These are phyloP conservation scores for Diaporthe longicolla DNA, from an alignment of 2,329 filamentous ascomycete species.

Conservation along the genomic window DNA sequence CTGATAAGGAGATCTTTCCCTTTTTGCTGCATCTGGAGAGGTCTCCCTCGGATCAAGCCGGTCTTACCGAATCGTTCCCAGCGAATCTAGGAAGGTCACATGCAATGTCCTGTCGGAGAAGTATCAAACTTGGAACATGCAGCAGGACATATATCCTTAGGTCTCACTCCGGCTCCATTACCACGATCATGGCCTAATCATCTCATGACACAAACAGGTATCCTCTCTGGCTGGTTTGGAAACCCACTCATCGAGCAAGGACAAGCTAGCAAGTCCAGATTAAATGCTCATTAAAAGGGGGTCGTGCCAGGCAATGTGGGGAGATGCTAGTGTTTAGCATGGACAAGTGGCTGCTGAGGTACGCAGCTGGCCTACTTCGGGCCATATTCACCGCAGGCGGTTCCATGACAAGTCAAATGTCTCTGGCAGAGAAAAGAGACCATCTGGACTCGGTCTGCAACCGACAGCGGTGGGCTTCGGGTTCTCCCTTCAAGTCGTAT, in stretches of 20 bases:
- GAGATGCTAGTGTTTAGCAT: neutral
- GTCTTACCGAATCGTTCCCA: neutral
- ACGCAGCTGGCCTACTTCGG: no score
- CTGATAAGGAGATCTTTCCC: constrained; percentile 7
- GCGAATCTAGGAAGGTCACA: neutral
- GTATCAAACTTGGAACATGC: neutral
- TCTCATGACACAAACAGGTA: neutral
- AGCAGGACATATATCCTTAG: no score
- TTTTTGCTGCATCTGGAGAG: constrained; percentile 1
- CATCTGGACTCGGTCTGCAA: neutral
- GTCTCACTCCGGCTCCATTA: neutral
- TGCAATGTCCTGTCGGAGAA: neutral
- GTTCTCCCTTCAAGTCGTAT: neutral
- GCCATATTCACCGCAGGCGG: no score
- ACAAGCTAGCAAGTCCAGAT: neutral
- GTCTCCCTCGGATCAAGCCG: neutral
- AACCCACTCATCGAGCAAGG: neutral
- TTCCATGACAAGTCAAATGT: no score
- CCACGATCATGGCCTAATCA: neutral
- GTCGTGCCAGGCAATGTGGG: neutral
- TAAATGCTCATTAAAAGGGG: neutral
- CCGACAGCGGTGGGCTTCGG: neutral
- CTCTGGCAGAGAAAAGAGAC: neutral
- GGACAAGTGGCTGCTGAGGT: neutral
- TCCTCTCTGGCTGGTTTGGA: neutral